Base-by-base conservation (phyloP, 805 yeast genomes). In the Pichia sporocuriosa region DNA sequence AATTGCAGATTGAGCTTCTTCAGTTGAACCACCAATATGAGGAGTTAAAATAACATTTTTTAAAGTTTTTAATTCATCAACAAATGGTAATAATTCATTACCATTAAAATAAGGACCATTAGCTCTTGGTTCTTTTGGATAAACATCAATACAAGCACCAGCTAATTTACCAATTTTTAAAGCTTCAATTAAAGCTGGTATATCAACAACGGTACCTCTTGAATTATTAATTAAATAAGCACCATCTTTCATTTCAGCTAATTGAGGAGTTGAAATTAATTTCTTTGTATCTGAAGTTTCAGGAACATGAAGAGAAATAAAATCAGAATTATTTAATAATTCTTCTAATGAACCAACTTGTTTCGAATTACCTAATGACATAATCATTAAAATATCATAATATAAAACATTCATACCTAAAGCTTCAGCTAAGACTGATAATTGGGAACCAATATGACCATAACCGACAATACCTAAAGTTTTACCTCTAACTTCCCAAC, bases 401-500 rank as follows among this genome's bases (percentile, higher is more conserved):
- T 90, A 93, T 48, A 90, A 69, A 40, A 93, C 97, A 54, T 84
- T 84, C 96, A 93, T 82, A 68, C 98, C 98, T 80, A 93, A 79
- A 34, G 97, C 78, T 73, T 93, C 98, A 38, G 98, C 97, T 55
- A 93, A 70, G 10, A 93, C 98, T 8, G 96, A 84, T 62, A 93
- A 79, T 70, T 93, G 98, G 37, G 97, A 70, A 56, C 98, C 98
- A 69, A 93, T 93, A 66, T 93, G 98, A 56, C 98, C 98, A 59
- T 93, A 93, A 54, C 98, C 98, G 30, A 93, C 74, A 58, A 93
- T 93, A 48, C 98, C 98, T 56, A 93, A 73, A 37, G 98, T 90
- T 68, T 93, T 93, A 53, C 98, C 98, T 70, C 98, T 84, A 54
- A 93, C 89, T 70, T 93, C 98, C 97, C 97, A 93, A 70, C 98